A percentile compares a stretch with the other conserved stretches of the same genome.
phyloP scores from a whole-genome alignment of 108 stramenopile species.

The Chaetoceros muelleri region DNA sequence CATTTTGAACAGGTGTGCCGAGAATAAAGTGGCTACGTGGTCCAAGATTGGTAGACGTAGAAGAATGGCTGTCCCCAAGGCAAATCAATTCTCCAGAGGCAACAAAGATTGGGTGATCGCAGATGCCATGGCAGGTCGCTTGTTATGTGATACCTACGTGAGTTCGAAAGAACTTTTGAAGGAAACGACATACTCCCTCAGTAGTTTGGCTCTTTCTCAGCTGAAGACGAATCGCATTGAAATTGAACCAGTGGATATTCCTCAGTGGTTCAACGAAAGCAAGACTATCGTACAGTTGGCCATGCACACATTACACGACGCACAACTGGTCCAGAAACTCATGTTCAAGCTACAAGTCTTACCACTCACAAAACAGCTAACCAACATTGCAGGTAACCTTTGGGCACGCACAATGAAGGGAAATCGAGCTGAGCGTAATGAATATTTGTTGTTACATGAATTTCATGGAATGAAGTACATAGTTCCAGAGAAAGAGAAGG shows the following conservation, averaged over 20 bases:
- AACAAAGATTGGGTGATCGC: conserved; percentile 67
- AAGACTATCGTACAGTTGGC: conserved; percentile 75
- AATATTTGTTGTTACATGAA: conserved; percentile 97
- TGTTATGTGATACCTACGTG: conserved; percentile 94
- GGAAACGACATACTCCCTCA: conserved; percentile 93
- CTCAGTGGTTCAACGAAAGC: conserved; percentile 63
- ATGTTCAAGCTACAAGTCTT: conserved; percentile 92
- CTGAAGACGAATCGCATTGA: conserved; percentile 66
- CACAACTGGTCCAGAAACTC: conserved; percentile 87
- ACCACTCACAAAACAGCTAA: conserved; percentile 95
- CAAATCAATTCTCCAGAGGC: conserved; percentile 42
- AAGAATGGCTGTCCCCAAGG: conserved; percentile 55
- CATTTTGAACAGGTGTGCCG: conserved; percentile 79
- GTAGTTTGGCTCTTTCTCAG: conserved; percentile 68
- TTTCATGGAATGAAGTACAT: conserved; percentile 94
- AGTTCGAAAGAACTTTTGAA: conserved; percentile 89
- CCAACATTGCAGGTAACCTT: conserved; percentile 92
- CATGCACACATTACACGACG: conserved; percentile 82
- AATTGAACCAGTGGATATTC: conserved; percentile 91
- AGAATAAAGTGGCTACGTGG: conserved; percentile 85
- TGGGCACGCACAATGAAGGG: conserved; percentile 93
- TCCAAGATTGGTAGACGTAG: conserved; percentile 91
- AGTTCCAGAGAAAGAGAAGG: conserved; percentile 77
- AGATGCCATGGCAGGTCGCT: conserved; percentile 77
- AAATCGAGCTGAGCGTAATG: conserved; percentile 98